phyloP scores from a whole-genome alignment of 1,284 basidiomycete species.

The Albatrellus sp. region DNA sequence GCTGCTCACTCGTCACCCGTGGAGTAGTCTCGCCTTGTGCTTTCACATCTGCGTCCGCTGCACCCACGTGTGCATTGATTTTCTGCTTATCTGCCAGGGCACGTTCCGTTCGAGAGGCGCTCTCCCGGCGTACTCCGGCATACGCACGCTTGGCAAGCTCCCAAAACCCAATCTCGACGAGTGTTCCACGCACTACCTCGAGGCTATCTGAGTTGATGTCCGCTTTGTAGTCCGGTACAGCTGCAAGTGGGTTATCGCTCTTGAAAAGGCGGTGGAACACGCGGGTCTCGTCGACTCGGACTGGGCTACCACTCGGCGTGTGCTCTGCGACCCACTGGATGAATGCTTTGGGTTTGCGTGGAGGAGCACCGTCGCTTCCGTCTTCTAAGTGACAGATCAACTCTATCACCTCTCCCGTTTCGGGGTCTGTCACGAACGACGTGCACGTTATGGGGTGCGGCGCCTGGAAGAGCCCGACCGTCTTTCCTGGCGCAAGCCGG shows the following conservation, averaged over 20 bases:
- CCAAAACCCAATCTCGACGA: conserved; percentile 90
- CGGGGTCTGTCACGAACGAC: conserved; percentile 69
- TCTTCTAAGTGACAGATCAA: conserved; percentile 76
- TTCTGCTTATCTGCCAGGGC: conserved; percentile 36
- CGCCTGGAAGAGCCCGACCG: conserved; percentile 94
- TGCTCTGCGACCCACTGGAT: conserved; percentile 98
- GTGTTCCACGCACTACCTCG: conserved; percentile 67
- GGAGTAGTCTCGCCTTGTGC: conserved; percentile 34
- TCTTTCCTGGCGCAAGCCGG: conserved; percentile 94
- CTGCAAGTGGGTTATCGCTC: conserved; percentile 77
- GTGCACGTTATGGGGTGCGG: conserved; percentile 91
- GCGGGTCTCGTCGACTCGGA: conserved; percentile 80
- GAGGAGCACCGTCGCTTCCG: conserved; percentile 26
- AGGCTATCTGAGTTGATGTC: conserved; percentile 76
- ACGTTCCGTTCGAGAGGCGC: conserved; percentile 53
- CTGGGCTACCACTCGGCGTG: conserved; percentile 65
- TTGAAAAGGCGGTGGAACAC: conserved; percentile 94
- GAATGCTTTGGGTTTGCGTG: conserved; percentile 87
- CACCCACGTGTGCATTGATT: no score
- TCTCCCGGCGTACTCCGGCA: conserved; percentile 54
- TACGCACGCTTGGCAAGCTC: conserved; percentile 64
- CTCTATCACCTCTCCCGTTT: conserved; percentile 65
- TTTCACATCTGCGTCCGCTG: conserved; percentile 1
- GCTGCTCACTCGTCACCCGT: conserved; percentile 64
- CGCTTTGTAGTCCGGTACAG: conserved; percentile 55